Base-by-base conservation (phyloP, 352 stramenopile genomes). In the Globisporangium parvum region DNA sequence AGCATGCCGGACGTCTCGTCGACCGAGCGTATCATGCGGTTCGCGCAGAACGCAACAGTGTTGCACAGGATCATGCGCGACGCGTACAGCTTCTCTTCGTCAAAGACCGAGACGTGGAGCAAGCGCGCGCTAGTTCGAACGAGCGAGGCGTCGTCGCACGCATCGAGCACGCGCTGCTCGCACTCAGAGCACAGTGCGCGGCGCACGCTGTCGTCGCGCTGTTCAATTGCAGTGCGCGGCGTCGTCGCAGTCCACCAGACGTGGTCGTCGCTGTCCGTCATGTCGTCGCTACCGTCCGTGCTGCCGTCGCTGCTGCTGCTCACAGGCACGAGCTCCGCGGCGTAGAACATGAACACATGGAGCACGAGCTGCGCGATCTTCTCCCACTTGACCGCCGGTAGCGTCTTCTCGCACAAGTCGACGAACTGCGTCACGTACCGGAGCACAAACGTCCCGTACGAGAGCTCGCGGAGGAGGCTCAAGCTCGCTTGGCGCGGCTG, bases 31-130 rank as follows among this genome's bases (percentile, higher is more conserved):
- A 86, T 78, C 77, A 90, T 87, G 21, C 79, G 79, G n/a, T 57
- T 87, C 12, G 71, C 63, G 53, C 84, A 94, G 59, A 87, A 90
- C 42, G 84, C 80, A 2, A 75, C 71, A 14, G 80, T 62, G 59
- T 92, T 91, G 63, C 80, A 92, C 51, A 91, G 26, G 11, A 92
- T 84, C 80, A 94, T 87, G 31, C 81, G 74, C 37, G 80, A 86
- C 31, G 80, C 77, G 55, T 91, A 88, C 54, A 91, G 58, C 63
- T 92, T 91, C 44, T 88, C 77, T 51, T 94, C 79, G 15, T 83
- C 78, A 56, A 92, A 82, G 14, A 88, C 60, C 11, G 80, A 83
- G 33, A 89, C 59, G 20, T 73, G 73, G 45, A 91, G 58, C 35
- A 91, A 37, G 2, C 61, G 66, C 18, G 69, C 55, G 9, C 60